phyloP scores from a whole-genome alignment of 306 rosid species.

The Datisca glomerata region DNA sequence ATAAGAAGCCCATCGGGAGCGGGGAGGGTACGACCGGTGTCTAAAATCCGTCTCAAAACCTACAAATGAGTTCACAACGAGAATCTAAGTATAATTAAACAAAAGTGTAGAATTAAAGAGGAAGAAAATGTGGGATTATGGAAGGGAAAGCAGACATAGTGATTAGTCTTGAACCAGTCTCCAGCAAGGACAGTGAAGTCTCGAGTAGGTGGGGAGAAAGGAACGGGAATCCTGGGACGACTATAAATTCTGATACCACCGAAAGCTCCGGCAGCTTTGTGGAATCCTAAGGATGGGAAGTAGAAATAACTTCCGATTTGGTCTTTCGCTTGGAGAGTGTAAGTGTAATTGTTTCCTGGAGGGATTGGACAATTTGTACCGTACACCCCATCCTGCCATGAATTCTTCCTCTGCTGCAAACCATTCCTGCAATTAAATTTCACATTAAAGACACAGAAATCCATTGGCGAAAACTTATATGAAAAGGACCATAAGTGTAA shows the following conservation, averaged over 20 bases:
- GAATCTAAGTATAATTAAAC: background rate
- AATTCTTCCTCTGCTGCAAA: slow-evolving; percentile 82
- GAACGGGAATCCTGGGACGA: slow-evolving; percentile 87
- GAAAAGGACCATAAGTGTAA: too few relatives aligned
- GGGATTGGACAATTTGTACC: slow-evolving; percentile 64
- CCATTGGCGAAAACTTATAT: too few relatives aligned
- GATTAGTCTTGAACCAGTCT: slow-evolving; percentile 78
- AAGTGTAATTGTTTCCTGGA: slow-evolving; percentile 52
- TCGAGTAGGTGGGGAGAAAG: slow-evolving; percentile 84
- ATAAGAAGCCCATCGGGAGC: slow-evolving; percentile 83
- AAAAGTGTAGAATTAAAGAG: background rate
- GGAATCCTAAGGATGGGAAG: slow-evolving; percentile 53
- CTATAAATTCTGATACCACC: slow-evolving; percentile 81
- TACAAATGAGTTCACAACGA: slow-evolving; percentile 15
- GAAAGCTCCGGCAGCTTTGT: slow-evolving; percentile 68
- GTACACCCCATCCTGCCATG: slow-evolving; percentile 64
- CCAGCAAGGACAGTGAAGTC: slow-evolving; percentile 76
- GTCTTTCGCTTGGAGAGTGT: slow-evolving; percentile 42
- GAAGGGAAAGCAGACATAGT: slow-evolving; percentile 30
- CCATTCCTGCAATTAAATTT: slow-evolving; percentile 87
- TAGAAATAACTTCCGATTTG: slow-evolving; percentile 60
- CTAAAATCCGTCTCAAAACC: slow-evolving; percentile 60
- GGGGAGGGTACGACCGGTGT: slow-evolving; percentile 70
- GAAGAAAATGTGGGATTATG: background rate
- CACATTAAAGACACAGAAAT: slow-evolving; percentile 12